Base-by-base conservation (phyloP, 176 grass and related monocot species). In the Cenchrus fungigraminus region DNA sequence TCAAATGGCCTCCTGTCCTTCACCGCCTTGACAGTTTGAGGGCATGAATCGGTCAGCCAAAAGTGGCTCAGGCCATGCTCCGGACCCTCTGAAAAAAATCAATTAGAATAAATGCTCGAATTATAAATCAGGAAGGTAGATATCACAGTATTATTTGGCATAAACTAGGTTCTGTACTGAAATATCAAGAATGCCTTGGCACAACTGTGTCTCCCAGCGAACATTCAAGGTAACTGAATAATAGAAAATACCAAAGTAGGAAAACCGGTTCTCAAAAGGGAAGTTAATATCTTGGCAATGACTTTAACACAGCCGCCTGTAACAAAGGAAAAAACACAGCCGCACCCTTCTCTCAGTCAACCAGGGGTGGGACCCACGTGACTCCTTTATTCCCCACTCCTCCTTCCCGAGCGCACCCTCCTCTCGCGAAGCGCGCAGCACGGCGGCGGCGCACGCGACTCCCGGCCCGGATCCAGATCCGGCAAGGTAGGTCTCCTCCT, bases 21-120 rank as follows among this genome's bases (percentile, higher is more conserved):
- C 68, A 99, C 89, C 43, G 79, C 91, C 54, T 95, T 89, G 51
- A 92, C 90, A 8, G 93, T 96, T 50, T 91, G 85, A 22, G 93
- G 93, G 76, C 97, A 99, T 7, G 97, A 99, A 80, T 99, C 93
- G 4, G 97, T 99, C 59, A 99, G 92, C 97, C 97, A 96, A 85
- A 98, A 99, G 78, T 99, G 84, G 79, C 87, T 85, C 68, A 96
- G 90, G 47, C 84, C 82, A 68, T 94, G 82, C 54, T 85, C 89
- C 12, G 84, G 88, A 4, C 86, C 88, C 55, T 95, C 91, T 96
- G 86, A 68, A 88, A 86, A n/a, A 56, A 76, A 73, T 40, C 16
- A 65, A 34, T 43, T 60, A 37, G 12, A 58, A 76, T 68, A 49
- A 32, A 47, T 20, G 37, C 55, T 73, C 28, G 8, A 43, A 31